These are phyloP conservation scores for Vachellia pachyceras DNA, from an alignment of 306 rosid genomes.

Conservation along the genomic window DNA sequence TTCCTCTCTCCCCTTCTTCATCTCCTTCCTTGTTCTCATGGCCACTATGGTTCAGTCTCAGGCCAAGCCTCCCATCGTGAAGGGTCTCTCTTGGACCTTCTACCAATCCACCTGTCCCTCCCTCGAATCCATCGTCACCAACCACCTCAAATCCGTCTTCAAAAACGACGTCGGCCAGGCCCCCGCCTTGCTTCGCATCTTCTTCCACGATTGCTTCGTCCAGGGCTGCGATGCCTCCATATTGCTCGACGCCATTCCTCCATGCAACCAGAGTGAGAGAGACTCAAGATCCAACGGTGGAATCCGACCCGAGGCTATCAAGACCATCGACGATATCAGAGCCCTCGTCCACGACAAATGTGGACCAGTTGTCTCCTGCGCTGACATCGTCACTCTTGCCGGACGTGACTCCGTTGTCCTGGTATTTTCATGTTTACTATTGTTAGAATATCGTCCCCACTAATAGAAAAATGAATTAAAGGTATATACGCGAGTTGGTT, in stretches of 20 bases:
- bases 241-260: constrained; percentile 47
- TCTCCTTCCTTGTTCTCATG: constrained; percentile 38
- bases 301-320: constrained; percentile 52
- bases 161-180: constrained; percentile 58
- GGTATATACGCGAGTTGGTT: too few relatives aligned
- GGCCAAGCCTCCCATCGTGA: constrained; percentile 28
- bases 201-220: constrained; percentile 81
- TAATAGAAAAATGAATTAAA: too few relatives aligned
- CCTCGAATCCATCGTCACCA: constrained; percentile 51
- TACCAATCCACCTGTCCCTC: constrained; percentile 52
- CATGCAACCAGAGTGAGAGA: neutral
- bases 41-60: constrained; percentile 23
- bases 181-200: constrained; percentile 63
- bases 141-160: constrained; percentile 57
- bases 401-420: constrained; percentile 63
- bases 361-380: constrained; percentile 64
- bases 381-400: constrained; percentile 65
- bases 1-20: constrained; percentile 26
- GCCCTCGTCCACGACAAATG: constrained; percentile 50
- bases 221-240: constrained; percentile 82
- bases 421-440: too few relatives aligned
- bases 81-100: constrained; percentile 63
- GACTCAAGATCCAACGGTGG: constrained; percentile 44
- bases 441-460: too few relatives aligned
- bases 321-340: constrained; percentile 59